A percentile compares a stretch with the other conserved stretches of the same genome.
These are phyloP conservation scores for Venturia pyrina DNA, from an alignment of 2,329 filamentous ascomycete genomes.

Conservation along the genomic window DNA sequence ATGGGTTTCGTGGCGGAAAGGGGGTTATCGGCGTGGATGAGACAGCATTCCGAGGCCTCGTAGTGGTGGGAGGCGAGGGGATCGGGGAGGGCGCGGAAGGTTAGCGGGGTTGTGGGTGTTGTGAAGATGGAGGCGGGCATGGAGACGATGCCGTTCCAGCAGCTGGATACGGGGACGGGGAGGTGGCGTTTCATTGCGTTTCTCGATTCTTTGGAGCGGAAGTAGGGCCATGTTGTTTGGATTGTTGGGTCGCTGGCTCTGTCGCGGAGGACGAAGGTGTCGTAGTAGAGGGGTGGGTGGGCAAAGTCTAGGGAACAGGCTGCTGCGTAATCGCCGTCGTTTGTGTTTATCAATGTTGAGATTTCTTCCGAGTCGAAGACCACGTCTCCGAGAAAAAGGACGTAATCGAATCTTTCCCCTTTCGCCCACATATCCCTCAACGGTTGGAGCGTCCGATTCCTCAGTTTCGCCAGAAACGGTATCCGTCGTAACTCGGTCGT, in stretches of 20 bases:
- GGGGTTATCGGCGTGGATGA: slow-evolving; percentile 64
- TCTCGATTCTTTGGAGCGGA: slow-evolving; percentile 41
- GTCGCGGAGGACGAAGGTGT: slow-evolving; percentile 54
- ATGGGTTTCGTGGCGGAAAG: slow-evolving; percentile 44
- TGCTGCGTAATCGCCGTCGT: slow-evolving; percentile 49
- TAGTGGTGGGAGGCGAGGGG: slow-evolving; percentile 50
- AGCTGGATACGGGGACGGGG: slow-evolving; percentile 52
- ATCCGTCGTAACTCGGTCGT: slow-evolving; percentile 53
- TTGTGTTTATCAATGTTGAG: slow-evolving; percentile 45
- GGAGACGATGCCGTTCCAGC: slow-evolving; percentile 55
- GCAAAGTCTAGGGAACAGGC: slow-evolving; percentile 53
- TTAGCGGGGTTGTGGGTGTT: slow-evolving; percentile 28
- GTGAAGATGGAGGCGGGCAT: slow-evolving; percentile 21
- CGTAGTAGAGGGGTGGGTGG: slow-evolving; percentile 46
- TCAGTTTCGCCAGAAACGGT: slow-evolving; percentile 54
- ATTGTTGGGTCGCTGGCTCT: slow-evolving; percentile 37
- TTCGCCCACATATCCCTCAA: slow-evolving; percentile 41
- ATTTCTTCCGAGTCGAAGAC: slow-evolving; percentile 51
- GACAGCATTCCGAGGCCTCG: slow-evolving; percentile 71
- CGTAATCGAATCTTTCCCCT: slow-evolving; percentile 47
- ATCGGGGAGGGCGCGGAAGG: slow-evolving; percentile 56
- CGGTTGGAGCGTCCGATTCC: slow-evolving; percentile 55
- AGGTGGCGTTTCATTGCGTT: slow-evolving; percentile 42
- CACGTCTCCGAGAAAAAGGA: slow-evolving; percentile 56
- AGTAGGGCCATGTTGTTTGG: slow-evolving; percentile 51